phyloP scores from a whole-genome alignment of 1,284 basidiomycete genomes.

The Sporisorium scitamineum region DNA sequence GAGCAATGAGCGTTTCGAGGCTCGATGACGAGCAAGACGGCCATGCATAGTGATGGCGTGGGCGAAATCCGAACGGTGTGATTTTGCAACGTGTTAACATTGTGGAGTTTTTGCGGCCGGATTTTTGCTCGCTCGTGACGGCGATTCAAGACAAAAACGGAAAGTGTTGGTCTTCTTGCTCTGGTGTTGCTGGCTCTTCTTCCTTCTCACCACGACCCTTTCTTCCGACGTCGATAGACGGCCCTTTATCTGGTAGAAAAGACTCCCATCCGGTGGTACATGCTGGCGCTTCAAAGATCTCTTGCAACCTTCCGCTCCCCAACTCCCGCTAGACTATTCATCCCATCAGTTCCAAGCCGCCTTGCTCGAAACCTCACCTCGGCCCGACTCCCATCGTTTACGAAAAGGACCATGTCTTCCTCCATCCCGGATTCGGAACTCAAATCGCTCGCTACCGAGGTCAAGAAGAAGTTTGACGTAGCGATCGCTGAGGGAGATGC shows the following conservation, averaged over 20 bases:
- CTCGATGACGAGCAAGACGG: neutral
- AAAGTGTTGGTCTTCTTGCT: slow-evolving; percentile 17
- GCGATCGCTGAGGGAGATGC: slow-evolving; percentile 57
- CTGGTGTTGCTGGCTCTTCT: neutral
- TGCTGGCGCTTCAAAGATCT: neutral
- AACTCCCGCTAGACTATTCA: neutral
- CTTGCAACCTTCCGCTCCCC: neutral
- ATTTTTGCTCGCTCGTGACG: neutral
- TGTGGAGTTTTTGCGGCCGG: slow-evolving; percentile 7
- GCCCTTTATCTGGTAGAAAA: neutral
- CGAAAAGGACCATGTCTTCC: slow-evolving; percentile 19
- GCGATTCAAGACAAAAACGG: neutral
- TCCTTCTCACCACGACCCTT: slow-evolving; percentile 1
- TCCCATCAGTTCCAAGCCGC: neutral
- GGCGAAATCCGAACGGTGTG: neutral
- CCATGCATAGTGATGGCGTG: slow-evolving; percentile 4
- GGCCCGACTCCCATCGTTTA: neutral
- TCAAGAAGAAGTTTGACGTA: slow-evolving; percentile 49
- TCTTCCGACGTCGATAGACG: neutral
- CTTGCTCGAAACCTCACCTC: neutral
- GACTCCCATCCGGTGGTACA: neutral
- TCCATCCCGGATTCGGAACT: slow-evolving; percentile 32
- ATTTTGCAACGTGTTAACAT: slow-evolving; percentile 6
- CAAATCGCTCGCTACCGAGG: slow-evolving; percentile 36
- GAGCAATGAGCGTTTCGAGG: neutral